phyloP scores from a whole-genome alignment of 2,329 filamentous ascomycete genomes.

The Corniculantispora saksenae region DNA sequence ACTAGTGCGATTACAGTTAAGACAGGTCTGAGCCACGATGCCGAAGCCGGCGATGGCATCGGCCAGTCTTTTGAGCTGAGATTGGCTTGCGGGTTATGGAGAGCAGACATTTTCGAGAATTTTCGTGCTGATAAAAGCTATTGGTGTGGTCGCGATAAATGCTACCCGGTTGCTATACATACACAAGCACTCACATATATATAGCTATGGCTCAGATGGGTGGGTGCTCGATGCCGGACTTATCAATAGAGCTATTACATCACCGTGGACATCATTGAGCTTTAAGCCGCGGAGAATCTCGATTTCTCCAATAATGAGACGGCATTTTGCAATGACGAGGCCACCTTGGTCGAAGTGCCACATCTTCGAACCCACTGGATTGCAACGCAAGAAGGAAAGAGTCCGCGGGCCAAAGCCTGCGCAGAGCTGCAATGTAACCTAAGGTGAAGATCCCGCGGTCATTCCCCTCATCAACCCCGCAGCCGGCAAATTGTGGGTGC shows the following conservation, averaged over 20 bases:
- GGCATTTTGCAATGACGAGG: too few species aligned
- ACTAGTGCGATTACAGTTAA: not conserved
- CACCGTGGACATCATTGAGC: not conserved
- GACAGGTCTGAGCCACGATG: not conserved
- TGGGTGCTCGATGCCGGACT: too few species aligned
- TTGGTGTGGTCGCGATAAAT: too few species aligned
- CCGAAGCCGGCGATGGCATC: too few species aligned
- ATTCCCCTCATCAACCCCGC: not conserved
- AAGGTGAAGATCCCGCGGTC: not conserved
- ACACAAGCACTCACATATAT: too few species aligned
- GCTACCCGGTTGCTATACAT: too few species aligned
- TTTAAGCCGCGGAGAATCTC: too few species aligned
- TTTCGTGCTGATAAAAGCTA: too few species aligned
- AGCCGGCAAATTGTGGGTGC: not conserved
- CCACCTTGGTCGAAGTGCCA: too few species aligned
- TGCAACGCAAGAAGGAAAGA: not conserved
- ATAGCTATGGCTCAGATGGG: too few species aligned
- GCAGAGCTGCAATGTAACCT: not conserved
- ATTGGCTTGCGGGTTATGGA: not conserved
- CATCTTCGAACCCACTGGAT: not conserved
- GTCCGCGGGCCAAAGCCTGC: not conserved
- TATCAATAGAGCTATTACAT: too few species aligned
- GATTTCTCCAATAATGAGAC: not conserved
- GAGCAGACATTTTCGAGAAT: not conserved
- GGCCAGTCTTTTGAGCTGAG: not conserved